phyloP scores from a whole-genome alignment of 2,329 filamentous ascomycete genomes.

The Venturiaceae sp. region DNA sequence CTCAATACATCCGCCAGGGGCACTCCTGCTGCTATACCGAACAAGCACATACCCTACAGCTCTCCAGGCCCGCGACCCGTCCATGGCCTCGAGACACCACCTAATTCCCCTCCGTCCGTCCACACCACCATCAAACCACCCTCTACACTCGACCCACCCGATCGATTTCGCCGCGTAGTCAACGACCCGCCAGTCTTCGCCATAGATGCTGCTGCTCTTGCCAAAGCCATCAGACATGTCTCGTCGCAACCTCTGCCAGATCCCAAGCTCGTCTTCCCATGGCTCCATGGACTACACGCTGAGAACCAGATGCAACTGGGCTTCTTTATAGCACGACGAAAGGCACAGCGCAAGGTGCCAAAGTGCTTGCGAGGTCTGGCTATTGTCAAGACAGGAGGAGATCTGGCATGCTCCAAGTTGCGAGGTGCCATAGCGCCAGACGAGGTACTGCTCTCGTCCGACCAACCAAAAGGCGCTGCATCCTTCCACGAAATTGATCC shows the following conservation, averaged over 20 bases:
- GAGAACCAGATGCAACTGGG: constrained; percentile 80
- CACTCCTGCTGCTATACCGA: constrained; percentile 58
- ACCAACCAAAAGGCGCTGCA: constrained; percentile 26
- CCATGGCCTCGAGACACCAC: constrained; percentile 37
- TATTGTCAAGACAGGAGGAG: constrained; percentile 79
- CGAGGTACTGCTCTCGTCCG: constrained; percentile 55
- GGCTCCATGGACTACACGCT: constrained; percentile 87
- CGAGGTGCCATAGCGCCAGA: constrained; percentile 80
- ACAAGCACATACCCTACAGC: constrained; percentile 85
- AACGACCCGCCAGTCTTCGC: constrained; percentile 57
- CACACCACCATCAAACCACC: constrained; percentile 29
- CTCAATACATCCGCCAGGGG: constrained; percentile 48
- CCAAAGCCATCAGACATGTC: constrained; percentile 63
- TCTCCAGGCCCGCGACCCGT: constrained; percentile 61
- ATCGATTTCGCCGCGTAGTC: constrained; percentile 48
- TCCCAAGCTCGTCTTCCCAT: constrained; percentile 82
- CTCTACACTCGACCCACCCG: constrained; percentile 58
- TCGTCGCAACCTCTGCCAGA: constrained; percentile 76
- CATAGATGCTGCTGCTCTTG: constrained; percentile 59
- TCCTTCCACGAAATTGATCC: constrained; percentile 76
- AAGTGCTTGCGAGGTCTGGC: constrained; percentile 72
- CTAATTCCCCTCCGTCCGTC: constrained; percentile 13
- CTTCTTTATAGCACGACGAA: constrained; percentile 76
- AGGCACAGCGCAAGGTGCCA: constrained; percentile 59
- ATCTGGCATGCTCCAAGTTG: constrained; percentile 62